These are phyloP conservation scores for Rhodotorula sphaerocarpa DNA, from an alignment of 768 basidiomycete genomes.

Conservation along the genomic window DNA sequence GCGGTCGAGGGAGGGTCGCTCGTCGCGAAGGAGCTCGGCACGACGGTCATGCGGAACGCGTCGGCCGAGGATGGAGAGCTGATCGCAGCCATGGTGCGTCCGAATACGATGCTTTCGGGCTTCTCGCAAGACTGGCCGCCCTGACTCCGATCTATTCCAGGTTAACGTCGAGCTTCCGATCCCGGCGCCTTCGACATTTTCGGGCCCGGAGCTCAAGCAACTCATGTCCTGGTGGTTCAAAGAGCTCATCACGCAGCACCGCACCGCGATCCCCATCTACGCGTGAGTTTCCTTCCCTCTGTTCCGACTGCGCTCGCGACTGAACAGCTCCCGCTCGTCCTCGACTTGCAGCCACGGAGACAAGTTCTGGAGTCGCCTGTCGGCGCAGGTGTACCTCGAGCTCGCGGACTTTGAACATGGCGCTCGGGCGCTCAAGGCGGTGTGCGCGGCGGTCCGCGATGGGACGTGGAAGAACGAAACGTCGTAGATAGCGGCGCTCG, in stretches of 20 bases:
- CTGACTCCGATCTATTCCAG: not conserved
- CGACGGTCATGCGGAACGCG: conserved; percentile 55
- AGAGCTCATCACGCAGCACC: not conserved
- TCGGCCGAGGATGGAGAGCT: conserved; percentile 49
- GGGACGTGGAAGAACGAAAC: not conserved
- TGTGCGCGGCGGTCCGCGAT: conserved; percentile 12
- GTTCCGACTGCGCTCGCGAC: not conserved
- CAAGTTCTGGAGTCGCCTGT: conserved; percentile 10
- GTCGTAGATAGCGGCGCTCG: no score
- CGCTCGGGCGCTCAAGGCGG: conserved; percentile 7
- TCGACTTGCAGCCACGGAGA: conserved; percentile 5
- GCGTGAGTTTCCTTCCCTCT: not conserved
- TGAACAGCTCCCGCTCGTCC: not conserved
- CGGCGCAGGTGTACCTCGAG: conserved; percentile 37
- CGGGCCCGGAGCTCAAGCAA: not conserved
- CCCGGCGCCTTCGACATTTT: conserved; percentile 2
- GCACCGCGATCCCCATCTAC: conserved; percentile 13
- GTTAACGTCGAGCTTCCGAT: conserved; percentile 34
- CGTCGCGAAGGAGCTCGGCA: conserved; percentile 57
- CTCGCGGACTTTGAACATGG: conserved; percentile 25
- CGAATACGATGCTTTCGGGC: no score
- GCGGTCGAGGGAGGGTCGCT: conserved; percentile 59
- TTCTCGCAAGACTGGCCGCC: no score
- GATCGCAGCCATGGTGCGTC: conserved; percentile 61
- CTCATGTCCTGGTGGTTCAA: conserved; percentile 7